Evolutionary conservation across 352 stramenopile genomes (phyloP).

Genomic region (Plasmopara halstedii): DNA sequence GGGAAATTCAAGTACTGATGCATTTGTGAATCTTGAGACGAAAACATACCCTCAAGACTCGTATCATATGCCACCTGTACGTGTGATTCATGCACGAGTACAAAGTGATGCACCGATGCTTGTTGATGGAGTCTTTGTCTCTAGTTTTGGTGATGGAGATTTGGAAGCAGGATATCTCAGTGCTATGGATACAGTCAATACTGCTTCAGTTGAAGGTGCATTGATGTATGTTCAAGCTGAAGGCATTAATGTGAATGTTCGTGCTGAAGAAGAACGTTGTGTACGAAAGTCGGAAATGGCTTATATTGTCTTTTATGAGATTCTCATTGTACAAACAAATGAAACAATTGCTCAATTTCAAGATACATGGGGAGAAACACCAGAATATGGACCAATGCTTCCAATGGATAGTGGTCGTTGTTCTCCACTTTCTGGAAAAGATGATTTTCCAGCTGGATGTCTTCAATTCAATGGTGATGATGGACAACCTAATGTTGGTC

Average conservation of each 20-base stretch:
- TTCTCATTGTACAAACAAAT: conserved; percentile 56
- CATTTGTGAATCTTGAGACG: conserved; percentile 32
- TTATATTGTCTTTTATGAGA: conserved; percentile 73
- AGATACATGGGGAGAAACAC: conserved; percentile 40
- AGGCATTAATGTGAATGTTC: conserved; percentile 58
- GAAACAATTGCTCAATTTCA: conserved; percentile 52
- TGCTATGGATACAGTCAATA: conserved; percentile 67
- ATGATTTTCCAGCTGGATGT: conserved; percentile 41
- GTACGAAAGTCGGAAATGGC: conserved; percentile 51
- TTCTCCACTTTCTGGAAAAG: conserved; percentile 31
- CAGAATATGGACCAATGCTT: conserved; percentile 62
- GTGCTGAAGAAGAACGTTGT: conserved; percentile 39
- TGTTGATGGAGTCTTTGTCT: conserved; percentile 51
- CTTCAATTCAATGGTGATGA: conserved; percentile 62
- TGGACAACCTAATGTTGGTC: conserved; percentile 48
- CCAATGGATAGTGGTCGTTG: conserved; percentile 61
- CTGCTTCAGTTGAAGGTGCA: conserved; percentile 54
- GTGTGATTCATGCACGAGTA: conserved; percentile 57
- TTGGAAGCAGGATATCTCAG: conserved; percentile 52
- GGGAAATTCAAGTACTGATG: conserved; percentile 5
- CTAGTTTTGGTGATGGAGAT: conserved; percentile 43
- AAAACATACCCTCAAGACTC: conserved; percentile 14
- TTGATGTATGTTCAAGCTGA: conserved; percentile 81
- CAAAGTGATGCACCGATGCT: conserved; percentile 59
- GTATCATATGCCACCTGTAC: conserved; percentile 62